These are phyloP conservation scores for Septoria linicola DNA, from an alignment of 2,329 filamentous ascomycete species.

Conservation along the genomic window DNA sequence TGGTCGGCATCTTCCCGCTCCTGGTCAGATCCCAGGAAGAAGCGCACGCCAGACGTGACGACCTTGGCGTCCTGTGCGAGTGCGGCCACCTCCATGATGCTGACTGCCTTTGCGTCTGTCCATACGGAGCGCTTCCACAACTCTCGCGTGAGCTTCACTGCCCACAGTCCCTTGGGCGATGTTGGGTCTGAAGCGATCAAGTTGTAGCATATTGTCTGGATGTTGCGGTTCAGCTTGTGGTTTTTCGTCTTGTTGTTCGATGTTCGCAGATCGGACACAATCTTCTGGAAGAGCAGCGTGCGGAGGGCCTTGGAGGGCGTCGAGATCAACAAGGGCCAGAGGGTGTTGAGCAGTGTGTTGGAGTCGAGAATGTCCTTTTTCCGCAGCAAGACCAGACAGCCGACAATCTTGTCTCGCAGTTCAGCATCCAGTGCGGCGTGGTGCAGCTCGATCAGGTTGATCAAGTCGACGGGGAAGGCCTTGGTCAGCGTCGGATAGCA, in stretches of 20 bases:
- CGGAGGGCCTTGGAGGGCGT: slow-evolving; percentile 89
- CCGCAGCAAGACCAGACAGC: slow-evolving; percentile 79
- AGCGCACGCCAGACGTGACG: slow-evolving; percentile 78
- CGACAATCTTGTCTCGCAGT: slow-evolving; percentile 89
- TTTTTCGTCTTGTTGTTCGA: slow-evolving; percentile 86
- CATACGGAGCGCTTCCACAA: slow-evolving; percentile 96
- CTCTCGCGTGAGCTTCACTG: slow-evolving; percentile 90
- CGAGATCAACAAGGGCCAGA: slow-evolving; percentile 92
- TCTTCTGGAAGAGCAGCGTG: slow-evolving; percentile 81
- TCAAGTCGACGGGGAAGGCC: slow-evolving; percentile 76
- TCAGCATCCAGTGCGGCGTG: slow-evolving; percentile 81
- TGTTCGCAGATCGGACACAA: slow-evolving; percentile 83
- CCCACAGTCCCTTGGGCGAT: slow-evolving; percentile 88
- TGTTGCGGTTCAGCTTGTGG: slow-evolving; percentile 86
- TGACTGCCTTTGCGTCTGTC: slow-evolving; percentile 92
- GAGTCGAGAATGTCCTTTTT: slow-evolving; percentile 94
- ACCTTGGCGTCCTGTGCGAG: slow-evolving; percentile 93
- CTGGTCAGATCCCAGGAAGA: slow-evolving; percentile 94
- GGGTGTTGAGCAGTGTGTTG: slow-evolving; percentile 74
- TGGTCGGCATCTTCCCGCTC: slow-evolving; percentile 85
- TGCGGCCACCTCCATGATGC: slow-evolving; percentile 94
- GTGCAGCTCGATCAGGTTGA: slow-evolving; percentile 75
- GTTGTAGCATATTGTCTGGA: slow-evolving; percentile 92
- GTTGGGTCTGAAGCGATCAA: slow-evolving; percentile 81
- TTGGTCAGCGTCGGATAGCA: slow-evolving; percentile 82